A percentile compares a stretch with the other conserved stretches of the same genome.
Conservation (phyloP, 257 asterid species). For the Primulina huaijiensis region DNA sequence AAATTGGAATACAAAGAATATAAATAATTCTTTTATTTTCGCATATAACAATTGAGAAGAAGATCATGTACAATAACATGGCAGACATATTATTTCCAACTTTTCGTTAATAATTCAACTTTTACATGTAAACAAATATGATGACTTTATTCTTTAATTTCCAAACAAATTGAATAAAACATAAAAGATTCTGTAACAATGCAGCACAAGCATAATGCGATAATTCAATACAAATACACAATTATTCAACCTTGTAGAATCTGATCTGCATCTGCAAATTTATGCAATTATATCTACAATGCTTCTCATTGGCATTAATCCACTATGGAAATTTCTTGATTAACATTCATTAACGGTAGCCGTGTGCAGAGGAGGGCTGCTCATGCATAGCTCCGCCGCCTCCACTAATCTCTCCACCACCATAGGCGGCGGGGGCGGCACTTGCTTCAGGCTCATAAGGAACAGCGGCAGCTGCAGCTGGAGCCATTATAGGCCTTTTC, state of each 20-base stretch:
- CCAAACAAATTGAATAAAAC: not conserved
- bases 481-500: constrained; percentile 54
- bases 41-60: too few relatives aligned
- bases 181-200: not conserved
- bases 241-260: not conserved
- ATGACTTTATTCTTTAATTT: too few relatives aligned
- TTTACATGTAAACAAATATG: not conserved
- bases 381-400: not conserved
- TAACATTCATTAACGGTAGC: not conserved
- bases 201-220: not conserved
- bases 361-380: not conserved
- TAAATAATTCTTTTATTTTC: too few relatives aligned
- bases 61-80: too few relatives aligned
- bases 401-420: not conserved
- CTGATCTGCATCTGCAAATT: too few relatives aligned
- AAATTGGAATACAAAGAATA: too few relatives aligned
- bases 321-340: not conserved
- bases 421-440: too few relatives aligned
- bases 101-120: not conserved
- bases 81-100: not conserved
- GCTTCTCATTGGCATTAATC: not conserved
- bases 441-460: constrained; percentile 30
- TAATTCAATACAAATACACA: not conserved
- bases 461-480: constrained; percentile 37
- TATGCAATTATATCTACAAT: too few relatives aligned